Conservation (phyloP, 2,329 filamentous ascomycete genomes). For the Alternaria angustiovoidea region DNA sequence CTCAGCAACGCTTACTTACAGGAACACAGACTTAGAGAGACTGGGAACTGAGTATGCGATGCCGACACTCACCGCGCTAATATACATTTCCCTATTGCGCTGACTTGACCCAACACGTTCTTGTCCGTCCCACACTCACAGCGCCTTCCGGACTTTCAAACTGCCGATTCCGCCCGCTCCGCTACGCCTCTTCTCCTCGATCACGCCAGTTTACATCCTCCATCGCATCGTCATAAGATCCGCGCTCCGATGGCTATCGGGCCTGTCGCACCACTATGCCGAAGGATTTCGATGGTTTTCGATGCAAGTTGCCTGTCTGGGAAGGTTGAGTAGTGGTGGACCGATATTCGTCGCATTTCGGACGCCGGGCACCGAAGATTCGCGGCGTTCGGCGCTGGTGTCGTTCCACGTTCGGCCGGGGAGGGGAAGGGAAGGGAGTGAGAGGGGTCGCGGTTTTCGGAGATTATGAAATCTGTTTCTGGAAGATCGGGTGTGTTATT, state of each 20-base stretch:
- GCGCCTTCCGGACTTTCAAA: not conserved
- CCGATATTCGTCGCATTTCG: not conserved
- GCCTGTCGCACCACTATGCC: constrained; percentile 4
- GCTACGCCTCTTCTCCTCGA: not conserved
- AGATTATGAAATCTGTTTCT: not conserved
- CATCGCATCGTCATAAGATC: constrained; percentile 4
- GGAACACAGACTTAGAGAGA: not conserved
- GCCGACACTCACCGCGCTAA: not conserved
- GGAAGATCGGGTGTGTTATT: not conserved
- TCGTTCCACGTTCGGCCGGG: not conserved
- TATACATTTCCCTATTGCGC: not conserved
- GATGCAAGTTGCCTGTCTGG: constrained; percentile 1
- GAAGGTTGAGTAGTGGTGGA: not conserved
- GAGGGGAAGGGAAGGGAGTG: too few relatives aligned
- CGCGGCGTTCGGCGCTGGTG: constrained; percentile 1
- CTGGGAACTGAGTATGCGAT: not conserved
- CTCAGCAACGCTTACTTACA: not conserved
- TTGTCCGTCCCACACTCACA: not conserved
- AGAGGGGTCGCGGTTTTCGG: not conserved
- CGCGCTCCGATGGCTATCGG: constrained; percentile 11
- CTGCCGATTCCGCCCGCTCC: not conserved
- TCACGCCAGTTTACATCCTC: not conserved
- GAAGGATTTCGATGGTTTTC: constrained; percentile 10
- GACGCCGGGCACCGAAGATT: constrained; percentile 6
- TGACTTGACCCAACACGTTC: not conserved